Evolutionary conservation across 140 eudicot genomes (phyloP).

Genomic region (Flaveria floridana): DNA sequence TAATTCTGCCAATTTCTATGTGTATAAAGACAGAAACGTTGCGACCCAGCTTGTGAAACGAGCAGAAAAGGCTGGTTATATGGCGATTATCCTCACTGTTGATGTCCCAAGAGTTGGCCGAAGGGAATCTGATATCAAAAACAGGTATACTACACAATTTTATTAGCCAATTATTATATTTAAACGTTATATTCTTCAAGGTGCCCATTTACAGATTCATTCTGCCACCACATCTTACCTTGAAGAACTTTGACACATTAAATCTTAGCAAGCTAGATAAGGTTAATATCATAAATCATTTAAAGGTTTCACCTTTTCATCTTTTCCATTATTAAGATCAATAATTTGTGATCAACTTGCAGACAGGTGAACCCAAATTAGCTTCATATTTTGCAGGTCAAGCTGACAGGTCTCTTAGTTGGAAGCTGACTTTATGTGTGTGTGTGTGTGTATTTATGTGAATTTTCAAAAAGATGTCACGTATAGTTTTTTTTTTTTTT

Average conservation of each 20-base stretch:
- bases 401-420: constrained; percentile 76
- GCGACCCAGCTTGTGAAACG: constrained; percentile 67
- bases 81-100: constrained; percentile 86
- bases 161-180: background rate
- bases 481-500: background rate
- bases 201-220: constrained; percentile 49
- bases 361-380: constrained; percentile 85
- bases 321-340: background rate
- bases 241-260: constrained; percentile 75
- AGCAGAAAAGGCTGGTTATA: constrained; percentile 88
- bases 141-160: constrained; percentile 46
- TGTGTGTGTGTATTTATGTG: too few relatives aligned
- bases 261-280: constrained; percentile 72
- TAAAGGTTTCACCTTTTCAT: background rate
- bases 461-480: too few relatives aligned
- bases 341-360: constrained; percentile 30
- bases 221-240: constrained; percentile 61
- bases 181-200: background rate
- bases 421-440: constrained; percentile 48
- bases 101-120: constrained; percentile 92
- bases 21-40: constrained; percentile 69
- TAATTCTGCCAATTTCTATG: constrained; percentile 42
- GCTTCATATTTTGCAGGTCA: constrained; percentile 81
- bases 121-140: constrained; percentile 90
- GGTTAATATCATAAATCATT: constrained; percentile 39